Base-by-base conservation (phyloP, 1,284 basidiomycete genomes). In the Apiotrichum domesticum region DNA sequence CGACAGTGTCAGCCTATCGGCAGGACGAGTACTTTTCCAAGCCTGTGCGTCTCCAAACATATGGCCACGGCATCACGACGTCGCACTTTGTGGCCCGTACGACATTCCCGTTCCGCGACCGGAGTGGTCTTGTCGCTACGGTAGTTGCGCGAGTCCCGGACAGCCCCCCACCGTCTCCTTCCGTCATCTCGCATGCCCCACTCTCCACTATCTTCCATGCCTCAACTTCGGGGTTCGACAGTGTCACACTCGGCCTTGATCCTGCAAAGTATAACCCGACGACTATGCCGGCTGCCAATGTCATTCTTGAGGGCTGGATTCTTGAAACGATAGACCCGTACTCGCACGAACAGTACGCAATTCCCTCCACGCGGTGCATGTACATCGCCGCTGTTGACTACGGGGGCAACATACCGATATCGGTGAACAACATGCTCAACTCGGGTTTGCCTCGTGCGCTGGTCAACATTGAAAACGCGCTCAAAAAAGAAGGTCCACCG, bases 241-340 rank as follows among this genome's bases (percentile, higher is more conserved):
- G 85, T 0, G 80, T 84, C 0, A 84, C 84, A 0, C 81, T 79
- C 5, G 73, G 80, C 2, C 76, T 81, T 52, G 75, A 78, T 11
- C 56, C 82, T 2, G 68, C 76, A 13, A 92, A 90, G 70, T 87
- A 91, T 75, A 98, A 98, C 69, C 81, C 90, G 0, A 82, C 84
- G 50, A 71, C 62, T 0, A 79, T 93, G 11, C 90, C 91, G 0
- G 78, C 90, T 8, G 94, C 92, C 0, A 85, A 87, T 21, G 80
- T 94, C 46, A 86, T 90, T 61, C 79, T 99, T 3, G 93, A 98
- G 66, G 95, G 90, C 0, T 99, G 96, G 96, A 87, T 97, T 46
- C 76, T 97, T 63, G 93, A 99, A 78, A 98, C 94, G 1, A 81
- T 98, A 46, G 95, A 98, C 72, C 95, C 96, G 0, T 98, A 98